These are phyloP conservation scores for Pseudopyricularia javanii DNA, from an alignment of 2,329 filamentous ascomycete genomes.

Conservation along the genomic window DNA sequence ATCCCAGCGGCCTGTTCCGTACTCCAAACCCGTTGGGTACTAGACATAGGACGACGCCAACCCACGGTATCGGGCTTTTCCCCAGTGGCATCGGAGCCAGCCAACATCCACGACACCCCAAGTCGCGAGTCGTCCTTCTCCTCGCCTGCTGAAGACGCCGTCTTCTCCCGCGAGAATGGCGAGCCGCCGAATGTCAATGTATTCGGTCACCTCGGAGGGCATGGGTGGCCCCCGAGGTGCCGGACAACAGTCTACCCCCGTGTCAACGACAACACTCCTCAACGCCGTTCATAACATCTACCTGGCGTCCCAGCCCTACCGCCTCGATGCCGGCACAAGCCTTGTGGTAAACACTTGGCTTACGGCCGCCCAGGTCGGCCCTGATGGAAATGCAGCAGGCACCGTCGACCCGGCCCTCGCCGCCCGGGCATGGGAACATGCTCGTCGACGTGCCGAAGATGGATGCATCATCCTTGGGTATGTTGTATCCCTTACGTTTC, in stretches of 20 bases:
- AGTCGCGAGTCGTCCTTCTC: neutral
- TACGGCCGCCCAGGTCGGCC: slow-evolving; percentile 59
- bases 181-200: slow-evolving; percentile 53
- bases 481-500: slow-evolving; percentile 14
- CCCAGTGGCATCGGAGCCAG: neutral
- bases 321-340: slow-evolving; percentile 79
- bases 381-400: slow-evolving; percentile 58
- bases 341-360: slow-evolving; percentile 94
- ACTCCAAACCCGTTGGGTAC: too few species aligned
- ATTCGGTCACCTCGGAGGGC: slow-evolving; percentile 54
- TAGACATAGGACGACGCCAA: too few species aligned
- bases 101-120: neutral
- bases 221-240: slow-evolving; percentile 42
- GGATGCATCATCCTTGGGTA: slow-evolving; percentile 85
- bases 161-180: slow-evolving; percentile 31
- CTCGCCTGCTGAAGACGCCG: neutral
- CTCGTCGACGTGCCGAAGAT: slow-evolving; percentile 85
- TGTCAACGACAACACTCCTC: slow-evolving; percentile 85
- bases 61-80: neutral
- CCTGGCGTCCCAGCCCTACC: slow-evolving; percentile 68
- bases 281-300: slow-evolving; percentile 89
- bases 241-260: slow-evolving; percentile 61
- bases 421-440: slow-evolving; percentile 88
- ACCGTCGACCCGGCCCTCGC: slow-evolving; percentile 73
- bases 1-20: too few species aligned